Evolutionary conservation across 371 early-diverging fungal genomes (phyloP).

Genomic region (Vairimorpha apis): DNA sequence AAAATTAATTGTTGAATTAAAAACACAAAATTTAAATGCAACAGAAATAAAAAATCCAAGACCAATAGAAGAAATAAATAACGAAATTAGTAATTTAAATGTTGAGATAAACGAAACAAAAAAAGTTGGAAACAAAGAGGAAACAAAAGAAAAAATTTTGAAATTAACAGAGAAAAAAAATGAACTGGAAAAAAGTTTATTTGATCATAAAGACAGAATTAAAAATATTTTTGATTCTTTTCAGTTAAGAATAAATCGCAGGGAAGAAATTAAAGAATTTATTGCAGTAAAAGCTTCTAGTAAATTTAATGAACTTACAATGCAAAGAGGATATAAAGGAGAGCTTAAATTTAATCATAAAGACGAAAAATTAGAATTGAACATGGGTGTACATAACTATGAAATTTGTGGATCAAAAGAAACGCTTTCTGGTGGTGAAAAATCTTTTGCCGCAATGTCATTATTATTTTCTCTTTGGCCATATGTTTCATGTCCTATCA

Average conservation of each 20-base stretch:
- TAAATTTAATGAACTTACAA: conserved; percentile 51
- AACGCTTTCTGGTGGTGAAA: conserved; percentile 91
- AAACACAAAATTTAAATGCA: too few species aligned
- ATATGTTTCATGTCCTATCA: conserved; percentile 79
- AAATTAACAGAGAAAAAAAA: conserved; percentile 27
- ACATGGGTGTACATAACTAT: conserved; percentile 66
- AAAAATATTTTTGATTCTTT: conserved; percentile 32
- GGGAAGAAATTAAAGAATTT: conserved; percentile 54
- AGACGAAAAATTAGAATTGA: conserved; percentile 66
- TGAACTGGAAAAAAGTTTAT: conserved; percentile 22
- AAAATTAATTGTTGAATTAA: not conserved
- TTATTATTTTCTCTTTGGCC: conserved; percentile 90
- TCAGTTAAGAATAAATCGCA: conserved; percentile 45
- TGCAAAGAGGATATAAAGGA: conserved; percentile 73
- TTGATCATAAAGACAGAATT: conserved; percentile 34
- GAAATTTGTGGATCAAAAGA: conserved; percentile 49
- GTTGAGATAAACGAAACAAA: conserved; percentile 24
- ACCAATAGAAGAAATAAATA: conserved; percentile 8
- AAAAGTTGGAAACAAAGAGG: conserved; percentile 28
- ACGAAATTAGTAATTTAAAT: conserved; percentile 29
- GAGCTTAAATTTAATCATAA: conserved; percentile 72
- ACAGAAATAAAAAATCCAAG: conserved; percentile 15
- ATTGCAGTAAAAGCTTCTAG: conserved; percentile 42
- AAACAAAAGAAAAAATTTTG: conserved; percentile 29
- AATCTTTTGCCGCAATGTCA: conserved; percentile 92